These are phyloP conservation scores for Mangifera indica DNA, from an alignment of 345 rosid genomes.

Conservation along the genomic window DNA sequence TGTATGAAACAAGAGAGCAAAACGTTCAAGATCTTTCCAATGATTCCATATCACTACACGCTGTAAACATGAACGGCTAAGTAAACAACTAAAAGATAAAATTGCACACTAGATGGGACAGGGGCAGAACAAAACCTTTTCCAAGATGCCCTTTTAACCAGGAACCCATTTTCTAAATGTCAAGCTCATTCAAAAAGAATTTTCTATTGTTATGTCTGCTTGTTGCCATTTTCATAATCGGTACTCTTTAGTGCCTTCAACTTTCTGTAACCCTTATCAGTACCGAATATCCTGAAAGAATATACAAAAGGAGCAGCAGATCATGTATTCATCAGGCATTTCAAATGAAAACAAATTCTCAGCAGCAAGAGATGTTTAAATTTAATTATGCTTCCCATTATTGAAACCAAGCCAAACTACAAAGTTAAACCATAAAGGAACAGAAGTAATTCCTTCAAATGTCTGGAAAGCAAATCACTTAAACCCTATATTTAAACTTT, in stretches of 20 bases:
- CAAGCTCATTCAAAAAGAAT: slow-evolving; percentile 25
- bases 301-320: not conserved
- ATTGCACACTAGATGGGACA: slow-evolving; percentile 28
- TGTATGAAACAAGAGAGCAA: slow-evolving; percentile 20
- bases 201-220: slow-evolving; percentile 32
- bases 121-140: slow-evolving; percentile 29
- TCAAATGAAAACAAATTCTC: not conserved
- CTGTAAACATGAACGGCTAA: slow-evolving; percentile 24
- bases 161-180: slow-evolving; percentile 28
- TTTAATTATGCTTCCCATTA: not conserved
- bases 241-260: slow-evolving; percentile 63
- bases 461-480: not conserved
- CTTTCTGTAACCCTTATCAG: slow-evolving; percentile 91
- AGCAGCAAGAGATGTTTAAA: slow-evolving; percentile 5
- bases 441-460: not conserved
- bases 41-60: slow-evolving; percentile 27
- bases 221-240: slow-evolving; percentile 34
- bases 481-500: not conserved
- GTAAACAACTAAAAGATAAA: slow-evolving; percentile 23
- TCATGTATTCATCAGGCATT: not conserved
- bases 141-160: slow-evolving; percentile 8
- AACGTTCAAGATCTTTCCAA: slow-evolving; percentile 23
- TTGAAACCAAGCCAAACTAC: not conserved
- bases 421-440: slow-evolving; percentile 4
- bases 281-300: slow-evolving; percentile 80